phyloP scores from a whole-genome alignment of 768 basidiomycete species.

The Termitomyces sp. region DNA sequence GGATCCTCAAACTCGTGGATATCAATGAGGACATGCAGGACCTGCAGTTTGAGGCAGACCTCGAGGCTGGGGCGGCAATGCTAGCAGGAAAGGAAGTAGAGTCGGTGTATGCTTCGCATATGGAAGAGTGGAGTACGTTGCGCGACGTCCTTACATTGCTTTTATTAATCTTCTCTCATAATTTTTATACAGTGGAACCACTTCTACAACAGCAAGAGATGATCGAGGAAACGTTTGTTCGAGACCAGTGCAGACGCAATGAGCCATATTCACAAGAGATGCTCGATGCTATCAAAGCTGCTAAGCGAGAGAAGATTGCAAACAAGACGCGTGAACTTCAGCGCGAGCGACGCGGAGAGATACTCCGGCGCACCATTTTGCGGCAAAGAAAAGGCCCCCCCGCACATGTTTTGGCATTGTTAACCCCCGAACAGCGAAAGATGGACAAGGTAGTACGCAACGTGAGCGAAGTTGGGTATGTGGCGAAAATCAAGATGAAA shows the following conservation, averaged over 20 bases:
- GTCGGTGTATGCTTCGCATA: constrained; percentile 10
- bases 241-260: constrained; percentile 36
- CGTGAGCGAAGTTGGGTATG: constrained; percentile 66
- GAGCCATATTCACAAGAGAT: constrained; percentile 45
- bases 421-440: constrained; percentile 43
- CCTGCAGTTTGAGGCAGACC: constrained; percentile 27
- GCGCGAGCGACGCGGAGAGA: constrained; percentile 62
- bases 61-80: constrained; percentile 27
- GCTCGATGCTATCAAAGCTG: constrained; percentile 43
- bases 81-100: constrained; percentile 1
- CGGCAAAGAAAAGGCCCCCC: constrained; percentile 57
- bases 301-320: constrained; percentile 52
- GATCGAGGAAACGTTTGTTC: constrained; percentile 28
- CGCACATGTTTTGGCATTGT: constrained; percentile 47
- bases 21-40: constrained; percentile 27
- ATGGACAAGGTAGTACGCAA: constrained; percentile 48
- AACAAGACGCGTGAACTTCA: constrained; percentile 62
- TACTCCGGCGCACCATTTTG: constrained; percentile 40
- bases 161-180: background rate
- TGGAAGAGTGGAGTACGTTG: constrained; percentile 37
- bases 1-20: constrained; percentile 30
- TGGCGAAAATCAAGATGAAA: constrained; percentile 55
- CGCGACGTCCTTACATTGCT: background rate
- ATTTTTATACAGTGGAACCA: constrained; percentile 28
- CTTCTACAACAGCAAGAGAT: constrained; percentile 23